A percentile compares a stretch with the other conserved stretches of the same genome.
Evolutionary conservation across 176 grass and related monocot genomes (phyloP).

Genomic region (Eleusine indica): DNA sequence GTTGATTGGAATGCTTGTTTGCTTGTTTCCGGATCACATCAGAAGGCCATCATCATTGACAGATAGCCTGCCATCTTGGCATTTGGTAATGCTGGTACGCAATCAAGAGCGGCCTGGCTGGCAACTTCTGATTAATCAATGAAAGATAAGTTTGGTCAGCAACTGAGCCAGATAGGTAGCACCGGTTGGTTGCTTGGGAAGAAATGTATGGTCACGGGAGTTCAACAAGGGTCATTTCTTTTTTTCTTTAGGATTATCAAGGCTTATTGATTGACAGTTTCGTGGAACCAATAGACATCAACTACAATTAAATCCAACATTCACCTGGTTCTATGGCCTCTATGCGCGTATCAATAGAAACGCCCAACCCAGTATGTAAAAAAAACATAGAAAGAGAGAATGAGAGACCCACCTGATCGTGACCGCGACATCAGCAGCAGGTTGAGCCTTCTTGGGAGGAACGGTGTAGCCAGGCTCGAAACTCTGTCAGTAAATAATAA

Average conservation of each 20-base stretch:
- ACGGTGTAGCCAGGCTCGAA: constrained; percentile 73
- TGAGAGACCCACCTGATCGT: constrained; percentile 65
- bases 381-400: neutral
- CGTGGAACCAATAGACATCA: neutral
- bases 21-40: constrained; percentile 10
- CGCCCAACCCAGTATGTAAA: neutral
- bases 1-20: constrained; percentile 21
- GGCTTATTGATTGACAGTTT: neutral
- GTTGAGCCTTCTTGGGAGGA: constrained; percentile 61
- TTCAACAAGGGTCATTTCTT: neutral
- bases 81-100: constrained; percentile 8
- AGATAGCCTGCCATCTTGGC: constrained; percentile 16
- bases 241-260: neutral
- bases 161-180: neutral
- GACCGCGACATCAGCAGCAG: constrained; percentile 56
- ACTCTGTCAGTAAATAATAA: constrained; percentile 51
- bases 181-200: neutral
- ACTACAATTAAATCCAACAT: constrained; percentile 33
- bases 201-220: neutral
- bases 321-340: constrained; percentile 25
- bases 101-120: constrained; percentile 5
- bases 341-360: neutral
- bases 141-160: constrained; percentile 18
- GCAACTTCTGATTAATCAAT: neutral
- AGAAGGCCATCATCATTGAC: neutral